These are phyloP conservation scores for Blastomyces silverae DNA, from an alignment of 2,329 filamentous ascomycete species.

Conservation along the genomic window DNA sequence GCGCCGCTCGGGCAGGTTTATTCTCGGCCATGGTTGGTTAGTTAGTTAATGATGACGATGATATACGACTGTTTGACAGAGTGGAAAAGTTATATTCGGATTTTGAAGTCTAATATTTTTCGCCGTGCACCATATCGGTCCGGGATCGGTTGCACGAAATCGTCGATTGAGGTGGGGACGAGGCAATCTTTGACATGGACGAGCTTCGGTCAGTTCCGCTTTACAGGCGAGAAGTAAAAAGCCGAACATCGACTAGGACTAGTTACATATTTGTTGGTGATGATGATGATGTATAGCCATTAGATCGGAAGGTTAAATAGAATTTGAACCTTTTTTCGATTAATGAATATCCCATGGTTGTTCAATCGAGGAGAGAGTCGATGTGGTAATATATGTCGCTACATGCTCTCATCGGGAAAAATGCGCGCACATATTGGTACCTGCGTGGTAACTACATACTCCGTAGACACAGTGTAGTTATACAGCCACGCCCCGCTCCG, in stretches of 20 bases:
- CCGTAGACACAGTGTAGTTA: too few relatives aligned
- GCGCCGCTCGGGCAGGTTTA: slow-evolving; percentile 16
- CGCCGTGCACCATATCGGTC: not conserved
- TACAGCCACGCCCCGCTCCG: not conserved
- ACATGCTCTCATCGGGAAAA: not conserved
- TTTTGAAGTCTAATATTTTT: not conserved
- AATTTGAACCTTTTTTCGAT: not conserved
- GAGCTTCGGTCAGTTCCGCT: not conserved
- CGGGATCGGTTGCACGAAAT: not conserved
- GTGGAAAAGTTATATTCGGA: not conserved
- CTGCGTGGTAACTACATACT: too few relatives aligned
- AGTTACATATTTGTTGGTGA: not conserved
- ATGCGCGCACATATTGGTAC: not conserved
- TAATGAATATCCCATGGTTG: not conserved
- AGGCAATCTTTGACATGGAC: not conserved
- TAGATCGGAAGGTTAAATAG: too few relatives aligned
- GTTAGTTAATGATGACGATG: not conserved
- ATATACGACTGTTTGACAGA: not conserved
- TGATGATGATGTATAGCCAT: not conserved
- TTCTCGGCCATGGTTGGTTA: not conserved
- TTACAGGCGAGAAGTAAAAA: not conserved
- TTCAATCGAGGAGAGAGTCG: not conserved
- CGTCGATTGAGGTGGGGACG: not conserved
- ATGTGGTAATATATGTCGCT: not conserved
- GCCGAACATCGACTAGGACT: not conserved